These are phyloP conservation scores for Triticum dicoccoides DNA, from an alignment of 176 grass and related monocot genomes.

Conservation along the genomic window DNA sequence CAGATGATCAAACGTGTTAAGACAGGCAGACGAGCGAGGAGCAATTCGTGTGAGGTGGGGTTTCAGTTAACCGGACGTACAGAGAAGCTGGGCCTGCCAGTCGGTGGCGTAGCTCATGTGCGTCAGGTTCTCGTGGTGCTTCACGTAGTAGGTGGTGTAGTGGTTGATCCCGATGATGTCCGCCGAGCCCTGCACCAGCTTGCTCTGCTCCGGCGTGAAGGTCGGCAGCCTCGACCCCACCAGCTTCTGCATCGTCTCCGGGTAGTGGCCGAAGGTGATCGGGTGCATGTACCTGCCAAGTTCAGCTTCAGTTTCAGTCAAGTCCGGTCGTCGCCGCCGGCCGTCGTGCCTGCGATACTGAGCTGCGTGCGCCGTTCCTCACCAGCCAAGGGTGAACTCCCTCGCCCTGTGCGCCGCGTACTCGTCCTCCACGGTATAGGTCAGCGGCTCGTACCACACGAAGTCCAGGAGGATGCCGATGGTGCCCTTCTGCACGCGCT, in stretches of 20 bases:
- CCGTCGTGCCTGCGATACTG: not conserved
- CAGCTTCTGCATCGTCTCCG: conserved; percentile 57
- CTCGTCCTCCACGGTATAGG: conserved; percentile 46
- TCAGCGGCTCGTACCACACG: conserved; percentile 78
- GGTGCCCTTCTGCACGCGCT: conserved; percentile 57
- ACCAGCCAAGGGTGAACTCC: conserved; percentile 92
- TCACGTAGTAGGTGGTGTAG: conserved; percentile 77
- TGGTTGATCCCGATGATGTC: conserved; percentile 83
- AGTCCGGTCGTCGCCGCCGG: not conserved
- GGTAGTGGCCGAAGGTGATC: conserved; percentile 77
- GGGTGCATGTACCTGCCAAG: conserved; percentile 78
- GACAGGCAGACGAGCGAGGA: not conserved
- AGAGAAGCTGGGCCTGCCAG: conserved; percentile 58
- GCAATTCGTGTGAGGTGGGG: no score
- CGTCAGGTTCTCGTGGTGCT: conserved; percentile 28
- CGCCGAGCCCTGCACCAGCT: conserved; percentile 71
- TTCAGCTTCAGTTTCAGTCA: not conserved
- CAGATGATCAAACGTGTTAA: not conserved
- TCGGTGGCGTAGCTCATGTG: conserved; percentile 55
- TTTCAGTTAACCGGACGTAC: conserved; percentile 19
- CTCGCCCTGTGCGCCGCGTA: conserved; percentile 72
- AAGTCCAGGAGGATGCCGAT: conserved; percentile 95
- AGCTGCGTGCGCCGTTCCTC: not conserved
- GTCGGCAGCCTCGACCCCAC: conserved; percentile 62
- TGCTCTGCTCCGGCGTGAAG: conserved; percentile 63